A percentile compares a stretch with the other conserved stretches of the same genome.
These are phyloP conservation scores for Saccharomyces hybrid DNA, from an alignment of 1,139 yeast genomes.

Conservation along the genomic window DNA sequence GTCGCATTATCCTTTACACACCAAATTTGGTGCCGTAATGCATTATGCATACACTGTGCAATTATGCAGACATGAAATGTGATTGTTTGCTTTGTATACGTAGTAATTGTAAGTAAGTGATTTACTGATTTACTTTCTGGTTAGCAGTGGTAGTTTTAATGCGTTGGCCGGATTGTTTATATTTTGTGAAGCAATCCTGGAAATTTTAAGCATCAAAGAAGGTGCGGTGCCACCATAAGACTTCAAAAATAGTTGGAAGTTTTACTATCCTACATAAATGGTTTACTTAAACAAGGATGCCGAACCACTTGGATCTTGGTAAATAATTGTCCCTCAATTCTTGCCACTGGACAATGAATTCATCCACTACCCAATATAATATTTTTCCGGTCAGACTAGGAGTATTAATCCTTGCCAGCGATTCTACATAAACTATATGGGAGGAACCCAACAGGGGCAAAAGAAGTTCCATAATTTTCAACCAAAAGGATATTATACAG, in stretches of 20 bases:
- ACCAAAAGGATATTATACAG: conserved; percentile 55
- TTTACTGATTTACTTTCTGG: not conserved
- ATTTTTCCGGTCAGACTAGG: conserved; percentile 73
- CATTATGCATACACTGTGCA: not conserved
- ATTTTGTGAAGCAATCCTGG: not conserved
- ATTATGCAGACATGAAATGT: not conserved
- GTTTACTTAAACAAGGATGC: conserved; percentile 46
- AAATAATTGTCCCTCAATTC: conserved; percentile 39
- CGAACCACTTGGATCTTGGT: conserved; percentile 65
- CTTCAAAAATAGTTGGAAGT: not conserved
- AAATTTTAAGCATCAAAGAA: not conserved
- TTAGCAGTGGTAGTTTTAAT: too few relatives aligned
- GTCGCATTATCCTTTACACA: not conserved
- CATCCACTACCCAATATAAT: conserved; percentile 59
- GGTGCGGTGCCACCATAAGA: not conserved
- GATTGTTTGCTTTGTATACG: not conserved
- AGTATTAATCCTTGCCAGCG: conserved; percentile 72
- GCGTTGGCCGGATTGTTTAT: not conserved
- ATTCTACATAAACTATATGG: conserved; percentile 72
- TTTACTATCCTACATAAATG: not conserved
- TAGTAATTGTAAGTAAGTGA: not conserved
- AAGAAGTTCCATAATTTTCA: conserved; percentile 44
- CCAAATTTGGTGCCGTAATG: not conserved
- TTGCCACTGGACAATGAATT: conserved; percentile 91
- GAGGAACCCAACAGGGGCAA: conserved; percentile 42